These are phyloP conservation scores for Viridothelium virens DNA, from an alignment of 495 filamentous ascomycete species.

Conservation along the genomic window DNA sequence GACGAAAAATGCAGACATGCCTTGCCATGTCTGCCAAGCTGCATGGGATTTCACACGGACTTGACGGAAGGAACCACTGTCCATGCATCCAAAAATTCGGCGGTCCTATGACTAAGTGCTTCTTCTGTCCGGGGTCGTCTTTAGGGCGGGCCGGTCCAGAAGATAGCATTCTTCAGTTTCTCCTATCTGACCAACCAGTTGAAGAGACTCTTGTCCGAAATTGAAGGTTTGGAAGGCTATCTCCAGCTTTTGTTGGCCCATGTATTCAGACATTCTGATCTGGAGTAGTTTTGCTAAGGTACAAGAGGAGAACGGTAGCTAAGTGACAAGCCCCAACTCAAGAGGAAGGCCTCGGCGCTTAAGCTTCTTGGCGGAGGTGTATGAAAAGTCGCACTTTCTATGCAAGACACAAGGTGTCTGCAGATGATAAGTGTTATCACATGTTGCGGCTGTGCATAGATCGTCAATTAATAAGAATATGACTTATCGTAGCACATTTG, in stretches of 20 bases:
- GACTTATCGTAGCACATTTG: constrained; percentile 10
- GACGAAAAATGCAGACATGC: constrained; percentile 4
- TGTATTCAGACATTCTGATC: background rate
- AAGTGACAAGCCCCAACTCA: constrained; percentile 10
- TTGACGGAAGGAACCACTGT: constrained; percentile 6
- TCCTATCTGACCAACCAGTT: constrained; percentile 4
- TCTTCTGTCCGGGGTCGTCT: background rate
- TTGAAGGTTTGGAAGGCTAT: constrained; percentile 4
- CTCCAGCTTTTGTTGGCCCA: constrained; percentile 2
- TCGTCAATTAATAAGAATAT: constrained; percentile 1
- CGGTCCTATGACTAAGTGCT: constrained; percentile 1
- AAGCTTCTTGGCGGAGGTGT: background rate
- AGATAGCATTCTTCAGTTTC: constrained; percentile 9
- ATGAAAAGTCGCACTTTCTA: constrained; percentile 8
- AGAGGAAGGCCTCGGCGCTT: constrained; percentile 10
- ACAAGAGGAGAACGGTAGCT: constrained; percentile 8
- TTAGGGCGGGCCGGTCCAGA: constrained; percentile 4
- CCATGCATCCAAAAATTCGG: background rate
- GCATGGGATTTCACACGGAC: constrained; percentile 5
- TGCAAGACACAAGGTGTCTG: constrained; percentile 12
- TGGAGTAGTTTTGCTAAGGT: constrained; percentile 9
- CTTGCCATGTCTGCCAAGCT: constrained; percentile 8
- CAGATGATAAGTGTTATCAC: constrained; percentile 7
- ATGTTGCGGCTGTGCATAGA: constrained; percentile 9
- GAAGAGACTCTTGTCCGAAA: background rate